Base-by-base conservation (phyloP, 2,329 filamentous ascomycete species). In the Coleophoma crateriformis region DNA sequence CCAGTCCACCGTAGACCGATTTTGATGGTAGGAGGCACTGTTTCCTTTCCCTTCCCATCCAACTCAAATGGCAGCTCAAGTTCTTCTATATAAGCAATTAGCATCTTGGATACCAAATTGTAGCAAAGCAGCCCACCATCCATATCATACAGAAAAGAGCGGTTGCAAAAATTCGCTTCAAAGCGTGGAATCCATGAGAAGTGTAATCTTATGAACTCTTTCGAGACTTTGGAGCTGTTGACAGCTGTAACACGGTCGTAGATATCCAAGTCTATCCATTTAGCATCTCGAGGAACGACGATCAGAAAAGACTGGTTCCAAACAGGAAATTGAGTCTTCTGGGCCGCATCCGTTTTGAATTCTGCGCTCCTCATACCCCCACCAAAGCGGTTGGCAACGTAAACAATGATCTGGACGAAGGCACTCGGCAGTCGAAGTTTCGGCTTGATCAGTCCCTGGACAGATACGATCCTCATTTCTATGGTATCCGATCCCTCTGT, bases 231-330 rank as follows among this genome's bases (percentile, higher is more conserved):
- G 37, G 37, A 8, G n/a, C n/a, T 51, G 3, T 51, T 44, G 14
- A 50, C 53, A 17, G 50, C 50, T 7, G 27, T 27, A 15, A 55
- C 45, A 22, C 46, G 46, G 33, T 58, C 53, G 20, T 46, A 46
- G 11, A 58, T 19, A 19, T 58, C 55, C 40, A 58, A 22, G 34
- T 57, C 54, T 14, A 57, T 49, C 45, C 47, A 45, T 17, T 47
- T 54, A 3, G 51, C 27, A 14, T 50, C 39, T 6, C 22, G 45
- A n/a, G 33, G 35, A 3, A 53, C n/a, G 13, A 35, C 34, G 8
- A 57, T 22, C 3, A 14, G 13, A n/a, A 57, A 53, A 13, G 32
- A 49, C 14, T 57, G 48, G 35, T 56, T 52, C 55, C 55, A 58
- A n/a, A 54, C 35, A 6, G 54, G 56, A 47, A 50, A 41, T 41